Evolutionary conservation across 1,139 yeast genomes (phyloP), one percentile per base, ranked within the genome.

Genomic region (Protomyces lactucae-debilis): DNA sequence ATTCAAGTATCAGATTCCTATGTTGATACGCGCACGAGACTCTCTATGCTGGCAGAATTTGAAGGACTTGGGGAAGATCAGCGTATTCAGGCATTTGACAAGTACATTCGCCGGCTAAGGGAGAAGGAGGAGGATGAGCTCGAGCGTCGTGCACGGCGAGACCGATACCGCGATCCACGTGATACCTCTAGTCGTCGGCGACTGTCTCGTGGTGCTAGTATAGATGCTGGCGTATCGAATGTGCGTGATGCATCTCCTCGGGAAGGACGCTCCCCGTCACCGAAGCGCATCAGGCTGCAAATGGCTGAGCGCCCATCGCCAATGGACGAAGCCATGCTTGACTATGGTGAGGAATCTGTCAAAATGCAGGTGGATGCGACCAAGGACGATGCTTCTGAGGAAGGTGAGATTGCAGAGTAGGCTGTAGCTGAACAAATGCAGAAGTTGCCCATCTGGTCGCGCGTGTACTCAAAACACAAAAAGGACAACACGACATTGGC

Each of bases 11-110:
- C 72, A 1, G 74, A 73, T 16, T 71, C 73, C 1, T 80, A 81
- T 80, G 80, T 75, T n/a, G 73, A 70, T 3, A 75, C 76, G 4
- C 70, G 72, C 64, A 70, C 72, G 10, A 72, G 76, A 18, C 66
- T 81, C 8, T 68, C 71, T 52, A 64, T 71, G 10, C 68, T 73
- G 0, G 73, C 73, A 1, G 81, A 79, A 68, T 79, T 71, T 66
- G 61, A 67, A 45, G 77, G 76, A 1, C 67, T 81, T 3, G 75
- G 73, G 1, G 77, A 76, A 12, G 74, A 73, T n/a, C 60, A 69
- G 2, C 67, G 78, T 32, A 63, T 67, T 39, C 70, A 69, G 3
- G 76, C 77, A 8, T 78, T 76, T 69, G 75, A 77, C 18, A 72
- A 70, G 64, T 74, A 72, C 67, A 68, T 75, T 12, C 65, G 72